Evolutionary conservation across 768 basidiomycete genomes (phyloP).

Genomic region (Leccinum subtestaceum): DNA sequence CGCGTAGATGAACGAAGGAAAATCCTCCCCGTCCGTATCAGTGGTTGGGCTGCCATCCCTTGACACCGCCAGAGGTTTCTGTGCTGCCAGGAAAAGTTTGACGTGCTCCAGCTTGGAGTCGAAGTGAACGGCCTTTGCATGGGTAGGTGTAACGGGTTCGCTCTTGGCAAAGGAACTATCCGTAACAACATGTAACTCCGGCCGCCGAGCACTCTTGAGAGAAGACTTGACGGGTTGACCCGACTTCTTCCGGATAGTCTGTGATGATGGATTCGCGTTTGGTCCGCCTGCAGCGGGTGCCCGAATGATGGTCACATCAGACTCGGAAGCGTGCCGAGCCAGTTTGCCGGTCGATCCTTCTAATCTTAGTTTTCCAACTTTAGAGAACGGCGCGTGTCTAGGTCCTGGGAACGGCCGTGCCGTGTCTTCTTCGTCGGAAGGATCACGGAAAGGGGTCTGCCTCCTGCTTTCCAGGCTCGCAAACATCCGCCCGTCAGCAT

Average conservation of each 20-base stretch:
- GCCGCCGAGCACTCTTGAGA: conserved; percentile 68
- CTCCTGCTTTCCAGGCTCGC: conserved; percentile 15
- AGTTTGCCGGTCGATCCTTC: conserved; percentile 22
- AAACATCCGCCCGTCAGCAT: conserved; percentile 5
- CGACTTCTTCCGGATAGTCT: conserved; percentile 81
- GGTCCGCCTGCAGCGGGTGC: not conserved
- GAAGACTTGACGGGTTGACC: conserved; percentile 92
- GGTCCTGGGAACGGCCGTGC: conserved; percentile 20
- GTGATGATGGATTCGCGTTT: conserved; percentile 18
- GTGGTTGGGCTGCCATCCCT: conserved; percentile 87
- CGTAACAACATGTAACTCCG: conserved; percentile 53
- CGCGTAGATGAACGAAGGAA: conserved; percentile 67
- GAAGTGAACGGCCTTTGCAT: conserved; percentile 87
- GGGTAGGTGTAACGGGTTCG: conserved; percentile 78
- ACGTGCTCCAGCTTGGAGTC: conserved; percentile 90
- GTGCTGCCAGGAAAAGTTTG: conserved; percentile 91
- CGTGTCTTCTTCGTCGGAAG: conserved; percentile 32
- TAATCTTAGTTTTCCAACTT: conserved; percentile 24
- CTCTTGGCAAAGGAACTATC: conserved; percentile 53
- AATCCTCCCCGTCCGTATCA: conserved; percentile 80
- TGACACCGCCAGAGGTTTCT: conserved; percentile 91
- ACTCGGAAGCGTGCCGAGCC: conserved; percentile 24
- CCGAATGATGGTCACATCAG: conserved; percentile 6
- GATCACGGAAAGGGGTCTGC: conserved; percentile 21
- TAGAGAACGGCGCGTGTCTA: conserved; percentile 20